Conservation (phyloP, 1,284 basidiomycete species). For the Irpex lacteus region DNA sequence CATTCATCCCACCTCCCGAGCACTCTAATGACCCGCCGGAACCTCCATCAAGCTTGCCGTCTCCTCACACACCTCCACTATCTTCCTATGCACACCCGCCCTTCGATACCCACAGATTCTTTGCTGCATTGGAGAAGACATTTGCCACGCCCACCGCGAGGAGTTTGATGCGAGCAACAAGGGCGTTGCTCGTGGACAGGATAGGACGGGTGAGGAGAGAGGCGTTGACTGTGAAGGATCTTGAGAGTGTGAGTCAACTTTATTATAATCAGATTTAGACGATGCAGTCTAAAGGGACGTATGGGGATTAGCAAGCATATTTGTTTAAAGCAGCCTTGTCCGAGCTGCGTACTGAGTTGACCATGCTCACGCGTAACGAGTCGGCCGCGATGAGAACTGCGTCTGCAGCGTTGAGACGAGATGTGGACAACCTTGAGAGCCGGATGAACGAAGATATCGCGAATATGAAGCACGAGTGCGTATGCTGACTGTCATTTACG, state of each 20-base stretch:
- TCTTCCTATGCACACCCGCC: conserved; percentile 32
- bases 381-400: conserved; percentile 77
- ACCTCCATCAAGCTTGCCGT: conserved; percentile 19
- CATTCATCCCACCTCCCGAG: conserved; percentile 16
- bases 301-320: conserved; percentile 78
- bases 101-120: conserved; percentile 50
- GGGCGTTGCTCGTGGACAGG: conserved; percentile 76
- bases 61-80: conserved; percentile 16
- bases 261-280: not conserved
- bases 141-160: conserved; percentile 71
- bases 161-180: conserved; percentile 85
- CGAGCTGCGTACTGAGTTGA: conserved; percentile 87
- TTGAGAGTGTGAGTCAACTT: conserved; percentile 77
- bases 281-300: not conserved
- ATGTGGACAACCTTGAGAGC: conserved; percentile 84
- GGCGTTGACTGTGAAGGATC: conserved; percentile 79
- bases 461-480: conserved; percentile 89
- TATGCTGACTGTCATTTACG: conserved; percentile 16
- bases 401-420: conserved; percentile 77
- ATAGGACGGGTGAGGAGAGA: conserved; percentile 73
- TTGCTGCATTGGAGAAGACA: conserved; percentile 60
- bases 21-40: conserved; percentile 18
- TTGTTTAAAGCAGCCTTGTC: conserved; percentile 92
- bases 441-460: conserved; percentile 95
- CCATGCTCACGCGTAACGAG: conserved; percentile 84